Conservation (phyloP, 805 yeast species). For the Metschnikowia chrysomelidarum region DNA sequence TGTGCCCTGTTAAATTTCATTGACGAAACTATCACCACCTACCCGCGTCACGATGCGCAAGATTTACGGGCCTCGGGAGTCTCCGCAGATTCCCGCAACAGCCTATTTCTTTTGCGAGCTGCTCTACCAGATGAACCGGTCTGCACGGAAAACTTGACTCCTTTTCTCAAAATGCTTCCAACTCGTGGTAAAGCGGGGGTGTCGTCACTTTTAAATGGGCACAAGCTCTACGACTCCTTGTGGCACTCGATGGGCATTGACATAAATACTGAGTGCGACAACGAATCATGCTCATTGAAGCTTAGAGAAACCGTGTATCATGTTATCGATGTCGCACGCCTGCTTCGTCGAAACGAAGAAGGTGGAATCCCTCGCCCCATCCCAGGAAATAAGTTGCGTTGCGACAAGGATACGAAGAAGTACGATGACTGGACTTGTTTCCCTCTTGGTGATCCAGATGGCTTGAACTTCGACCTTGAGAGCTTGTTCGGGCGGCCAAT, state of each 20-base stretch:
- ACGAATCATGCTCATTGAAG: conserved; percentile 43
- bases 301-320: conserved; percentile 69
- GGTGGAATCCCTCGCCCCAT: conserved; percentile 81
- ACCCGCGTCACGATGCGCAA: conserved; percentile 42
- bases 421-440: conserved; percentile 69
- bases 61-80: conserved; percentile 25
- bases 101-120: conserved; percentile 65
- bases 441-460: conserved; percentile 58
- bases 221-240: conserved; percentile 80
- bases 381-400: conserved; percentile 64
- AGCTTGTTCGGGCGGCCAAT: conserved; percentile 71
- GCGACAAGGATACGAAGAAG: conserved; percentile 60
- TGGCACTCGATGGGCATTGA: conserved; percentile 96
- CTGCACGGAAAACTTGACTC: conserved; percentile 95
- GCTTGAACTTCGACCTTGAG: conserved; percentile 50
- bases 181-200: conserved; percentile 90
- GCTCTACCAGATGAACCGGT: conserved; percentile 93
- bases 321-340: conserved; percentile 68
- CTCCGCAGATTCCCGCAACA: conserved; percentile 29
- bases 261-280: conserved; percentile 54
- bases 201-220: conserved; percentile 83
- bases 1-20: conserved; percentile 94
- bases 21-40: conserved; percentile 74
- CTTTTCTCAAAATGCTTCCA: conserved; percentile 85
- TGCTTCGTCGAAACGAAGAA: conserved; percentile 54